phyloP scores from a whole-genome alignment of 768 basidiomycete species.

The Macrocybe gigantea region DNA sequence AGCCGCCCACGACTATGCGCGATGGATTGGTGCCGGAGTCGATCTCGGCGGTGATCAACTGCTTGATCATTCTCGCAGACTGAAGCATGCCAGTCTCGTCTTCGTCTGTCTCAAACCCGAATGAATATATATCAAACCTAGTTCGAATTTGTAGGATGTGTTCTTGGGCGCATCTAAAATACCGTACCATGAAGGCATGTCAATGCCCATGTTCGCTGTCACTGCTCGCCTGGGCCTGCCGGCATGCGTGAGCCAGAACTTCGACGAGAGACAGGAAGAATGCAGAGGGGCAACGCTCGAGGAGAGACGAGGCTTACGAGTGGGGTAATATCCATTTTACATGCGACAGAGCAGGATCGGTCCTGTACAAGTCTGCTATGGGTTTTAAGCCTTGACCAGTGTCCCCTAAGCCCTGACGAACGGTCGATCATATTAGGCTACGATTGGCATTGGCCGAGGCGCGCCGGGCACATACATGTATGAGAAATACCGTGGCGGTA shows the following conservation, averaged over 20 bases:
- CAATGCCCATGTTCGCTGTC: conserved; percentile 67
- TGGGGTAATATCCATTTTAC: conserved; percentile 90
- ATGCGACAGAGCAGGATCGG: conserved; percentile 51
- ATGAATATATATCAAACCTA: conserved; percentile 77
- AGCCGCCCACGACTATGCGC: conserved; percentile 82
- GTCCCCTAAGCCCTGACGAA: conserved; percentile 66
- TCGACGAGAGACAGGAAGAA: conserved; percentile 2
- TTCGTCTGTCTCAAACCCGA: conserved; percentile 56
- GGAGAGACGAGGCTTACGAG: conserved; percentile 42
- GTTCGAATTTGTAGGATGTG: not conserved
- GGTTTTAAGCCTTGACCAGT: conserved; percentile 72
- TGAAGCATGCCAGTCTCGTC: conserved; percentile 75
- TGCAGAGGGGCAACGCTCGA: not conserved
- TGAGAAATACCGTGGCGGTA: conserved; percentile 83
- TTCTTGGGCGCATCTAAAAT: not conserved
- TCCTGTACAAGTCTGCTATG: conserved; percentile 62
- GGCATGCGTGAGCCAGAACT: conserved; percentile 4
- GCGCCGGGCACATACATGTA: conserved; percentile 58
- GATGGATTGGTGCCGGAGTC: conserved; percentile 60
- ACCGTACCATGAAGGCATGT: conserved; percentile 71
- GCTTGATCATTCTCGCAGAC: conserved; percentile 54
- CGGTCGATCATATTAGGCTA: conserved; percentile 1
- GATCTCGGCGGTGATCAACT: conserved; percentile 71
- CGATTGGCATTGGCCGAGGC: not conserved
- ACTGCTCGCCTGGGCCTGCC: conserved; percentile 53